Base-by-base conservation (phyloP, 371 early-diverging fungal species). In the Globomyces sp. region DNA sequence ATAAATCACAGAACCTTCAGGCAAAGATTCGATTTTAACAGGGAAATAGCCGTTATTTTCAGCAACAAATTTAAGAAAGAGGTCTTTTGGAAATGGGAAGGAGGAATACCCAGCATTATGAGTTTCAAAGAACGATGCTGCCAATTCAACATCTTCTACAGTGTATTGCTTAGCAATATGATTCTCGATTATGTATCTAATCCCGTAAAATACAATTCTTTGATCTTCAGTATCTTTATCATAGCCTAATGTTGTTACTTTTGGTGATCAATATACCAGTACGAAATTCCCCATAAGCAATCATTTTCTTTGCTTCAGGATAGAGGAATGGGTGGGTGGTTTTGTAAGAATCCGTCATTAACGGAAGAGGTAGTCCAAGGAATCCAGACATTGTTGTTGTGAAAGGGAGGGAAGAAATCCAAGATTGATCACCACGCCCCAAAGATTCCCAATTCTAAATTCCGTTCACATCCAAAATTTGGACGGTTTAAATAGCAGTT, bases 271-370 rank as follows among this genome's bases (percentile, higher is more conserved):
- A 24, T 24, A 24, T 24, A 24, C 24, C 24, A 24, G 73, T 63
- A 4, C 93, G 88, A 74, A 90, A 91, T 72, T 91, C 91, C 37
- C 85, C 88, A 64, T 92, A 92, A 39, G 93, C 93, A 8, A 86
- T 84, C 86, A 87, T 86, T 78, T 78, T 74, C 40, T 77, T 61
- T 0, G 91, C 86, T 10, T 83, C 79, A 1, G 83, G 93, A 71
- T 89, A 91, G 51, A 89, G 74, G 65, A 75, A 79, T 8, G 79
- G 77, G 69, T 92, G 93, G n/a, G 85, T 78, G 0, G 81, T 74
- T 78, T 92, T 92, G 86, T 92, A 92, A 36, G 89, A 87, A 78
- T 92, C 93, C 5, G 93, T 85, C 43, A 90, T 74, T 40, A 89
- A 65, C 0, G 78, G 71, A 0, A 77, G 72, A 9, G 88, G 87